Evolutionary conservation across 768 basidiomycete species (phyloP).

Genomic region (Mycena indigotica): DNA sequence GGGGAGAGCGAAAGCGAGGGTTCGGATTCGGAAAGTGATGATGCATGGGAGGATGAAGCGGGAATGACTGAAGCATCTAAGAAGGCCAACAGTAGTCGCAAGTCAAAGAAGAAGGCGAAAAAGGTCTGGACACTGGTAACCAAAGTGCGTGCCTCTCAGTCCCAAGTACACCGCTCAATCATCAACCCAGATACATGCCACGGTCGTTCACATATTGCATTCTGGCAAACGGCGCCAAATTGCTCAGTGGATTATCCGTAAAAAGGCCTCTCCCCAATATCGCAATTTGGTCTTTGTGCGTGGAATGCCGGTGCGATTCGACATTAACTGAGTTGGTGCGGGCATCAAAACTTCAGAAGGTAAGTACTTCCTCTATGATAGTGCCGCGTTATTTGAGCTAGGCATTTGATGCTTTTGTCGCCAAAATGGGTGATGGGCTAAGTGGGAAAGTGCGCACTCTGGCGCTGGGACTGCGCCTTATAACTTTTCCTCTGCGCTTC

Average conservation of each 20-base stretch:
- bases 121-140: no score
- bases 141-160: no score
- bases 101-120: no score
- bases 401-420: conserved; percentile 14
- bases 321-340: conserved; percentile 9
- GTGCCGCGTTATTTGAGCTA: conserved; percentile 1
- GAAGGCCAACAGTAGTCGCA: no score
- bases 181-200: conserved; percentile 3
- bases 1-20: no score
- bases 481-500: no score
- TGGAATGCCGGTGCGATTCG: conserved; percentile 18
- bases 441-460: conserved; percentile 13
- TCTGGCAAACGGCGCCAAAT: conserved; percentile 11
- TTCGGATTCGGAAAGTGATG: no score
- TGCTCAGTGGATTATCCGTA: conserved; percentile 5
- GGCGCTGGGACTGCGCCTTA: conserved; percentile 9
- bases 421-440: not conserved
- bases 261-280: not conserved
- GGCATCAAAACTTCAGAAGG: conserved; percentile 4
- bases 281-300: conserved; percentile 13
- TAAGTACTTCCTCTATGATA: no score
- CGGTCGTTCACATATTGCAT: conserved; percentile 7
- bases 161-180: no score
- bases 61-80: no score
- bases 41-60: no score